Base-by-base conservation (phyloP, 768 basidiomycete species). In the Russula emetica region DNA sequence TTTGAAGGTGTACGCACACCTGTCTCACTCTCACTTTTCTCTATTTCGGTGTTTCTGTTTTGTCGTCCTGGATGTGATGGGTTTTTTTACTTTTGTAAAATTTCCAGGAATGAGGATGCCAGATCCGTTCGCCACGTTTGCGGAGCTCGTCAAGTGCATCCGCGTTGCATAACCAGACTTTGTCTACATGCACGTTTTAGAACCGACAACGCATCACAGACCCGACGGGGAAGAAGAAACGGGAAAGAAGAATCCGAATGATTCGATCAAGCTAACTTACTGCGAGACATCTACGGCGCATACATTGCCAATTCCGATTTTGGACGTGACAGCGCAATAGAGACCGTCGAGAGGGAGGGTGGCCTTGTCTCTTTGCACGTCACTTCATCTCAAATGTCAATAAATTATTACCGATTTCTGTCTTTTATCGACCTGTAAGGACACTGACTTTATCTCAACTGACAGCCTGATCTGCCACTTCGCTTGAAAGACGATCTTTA, bases 121-220 rank as follows among this genome's bases (percentile, higher is more conserved):
- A n/a, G 73, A 74, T 30, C 72, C 72, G 14, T 55, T 70, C 26
- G 71, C 72, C 4, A 69, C 67, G 16, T 74, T 72, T 70, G 44
- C 61, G 2, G 68, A 73, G 65, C 51, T 76, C 47, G 68, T 71
- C 42, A 47, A 58, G 13, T 30, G 71, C 36, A 44, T 77, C 53
- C 69, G 66, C 16, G 54, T 71, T 10, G 67, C 42, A 58, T 40
- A 53, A 32, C 55, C 52, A 9, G 60, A 62, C 51, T 58, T 58
- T 26, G 63, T 59, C 42, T 57, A 67, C 57, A 76, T 74, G 40
- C 77, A 78, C 67, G 55, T 75, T 53, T 58, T 75, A 22, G 73
- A 76, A 62, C 67, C 72, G 18, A 49, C 63, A 34, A 24, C 60
- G 22, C 34, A n/a, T 11, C 34, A 20, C 28, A 59, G 55, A 22